Evolutionary conservation across 768 basidiomycete genomes (phyloP).

Genomic region (Cubamyces sp.): DNA sequence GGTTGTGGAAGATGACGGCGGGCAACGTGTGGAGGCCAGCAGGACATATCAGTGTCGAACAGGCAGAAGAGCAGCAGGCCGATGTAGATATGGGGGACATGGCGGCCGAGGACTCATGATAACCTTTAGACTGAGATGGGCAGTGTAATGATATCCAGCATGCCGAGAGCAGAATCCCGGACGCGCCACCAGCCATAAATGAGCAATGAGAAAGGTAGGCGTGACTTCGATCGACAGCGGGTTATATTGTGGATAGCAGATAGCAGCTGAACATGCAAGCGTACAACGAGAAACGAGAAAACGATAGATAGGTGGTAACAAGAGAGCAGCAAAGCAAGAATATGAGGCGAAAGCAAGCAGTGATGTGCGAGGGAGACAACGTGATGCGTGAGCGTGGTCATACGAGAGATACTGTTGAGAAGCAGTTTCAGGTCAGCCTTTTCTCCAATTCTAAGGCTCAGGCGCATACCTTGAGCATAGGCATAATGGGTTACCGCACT

Average conservation of each 20-base stretch:
- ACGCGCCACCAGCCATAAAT: too few relatives aligned
- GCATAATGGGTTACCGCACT: neutral
- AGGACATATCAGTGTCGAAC: constrained; percentile 82
- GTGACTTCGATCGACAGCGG: too few relatives aligned
- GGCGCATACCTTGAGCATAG: too few relatives aligned
- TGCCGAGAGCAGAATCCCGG: too few relatives aligned
- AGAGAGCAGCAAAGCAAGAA: neutral
- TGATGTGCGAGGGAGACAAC: neutral
- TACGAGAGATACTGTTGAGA: too few relatives aligned
- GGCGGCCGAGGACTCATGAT: constrained; percentile 37
- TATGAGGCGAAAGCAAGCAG: neutral
- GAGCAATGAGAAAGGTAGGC: too few relatives aligned
- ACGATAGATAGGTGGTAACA: neutral
- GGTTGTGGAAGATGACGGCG: constrained; percentile 84
- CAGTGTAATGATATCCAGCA: neutral
- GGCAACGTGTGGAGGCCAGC: constrained; percentile 86
- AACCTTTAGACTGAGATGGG: neutral
- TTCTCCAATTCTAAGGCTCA: too few relatives aligned
- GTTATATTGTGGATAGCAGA: too few relatives aligned
- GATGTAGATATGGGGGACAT: constrained; percentile 52
- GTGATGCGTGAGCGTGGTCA: too few relatives aligned
- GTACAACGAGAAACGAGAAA: neutral
- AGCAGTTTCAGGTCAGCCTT: too few relatives aligned
- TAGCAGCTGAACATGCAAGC: neutral
- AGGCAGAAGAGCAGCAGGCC: constrained; percentile 55